phyloP scores from a whole-genome alignment of 129 eudicot genomes.

The Chrysanthemum seticuspe region DNA sequence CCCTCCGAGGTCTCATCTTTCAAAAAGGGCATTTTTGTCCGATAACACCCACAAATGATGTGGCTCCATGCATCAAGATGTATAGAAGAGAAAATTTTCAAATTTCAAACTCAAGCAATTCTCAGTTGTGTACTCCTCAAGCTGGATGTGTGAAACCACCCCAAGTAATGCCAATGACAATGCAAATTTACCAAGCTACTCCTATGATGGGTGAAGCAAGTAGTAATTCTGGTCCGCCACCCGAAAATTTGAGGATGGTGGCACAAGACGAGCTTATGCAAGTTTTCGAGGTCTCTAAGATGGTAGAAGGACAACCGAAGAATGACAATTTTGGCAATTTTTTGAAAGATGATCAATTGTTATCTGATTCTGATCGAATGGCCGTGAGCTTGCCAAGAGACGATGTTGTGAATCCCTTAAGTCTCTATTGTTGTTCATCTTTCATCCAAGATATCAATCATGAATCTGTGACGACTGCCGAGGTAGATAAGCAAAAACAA shows the following conservation, averaged over 20 bases:
- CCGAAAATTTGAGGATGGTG: conserved; percentile 50
- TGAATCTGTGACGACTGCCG: conserved; percentile 1
- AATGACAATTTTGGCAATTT: conserved; percentile 19
- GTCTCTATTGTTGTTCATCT: conserved; percentile 9
- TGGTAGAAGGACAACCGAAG: conserved; percentile 26
- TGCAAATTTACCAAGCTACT: conserved; percentile 30
- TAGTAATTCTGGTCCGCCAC: conserved; percentile 16
- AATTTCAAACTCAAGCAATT: conserved; percentile 36
- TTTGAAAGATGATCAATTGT: conserved; percentile 16
- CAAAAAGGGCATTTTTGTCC: conserved; percentile 53
- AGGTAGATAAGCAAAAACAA: conserved; percentile 6
- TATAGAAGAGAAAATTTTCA: conserved; percentile 49
- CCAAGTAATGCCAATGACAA: conserved; percentile 12
- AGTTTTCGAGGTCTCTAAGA: conserved; percentile 49
- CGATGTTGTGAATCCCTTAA: conserved; percentile 13
- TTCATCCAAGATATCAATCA: conserved; percentile 26
- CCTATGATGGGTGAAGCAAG: conserved; percentile 34
- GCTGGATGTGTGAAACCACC: conserved; percentile 23
- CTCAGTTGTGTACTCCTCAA: conserved; percentile 22
- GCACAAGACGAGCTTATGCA: conserved; percentile 70
- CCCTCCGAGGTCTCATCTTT: conserved; percentile 65
- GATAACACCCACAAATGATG: conserved; percentile 60
- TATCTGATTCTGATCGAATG: conserved; percentile 29
- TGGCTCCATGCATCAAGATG: conserved; percentile 61
- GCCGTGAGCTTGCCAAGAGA: conserved; percentile 20